Conservation (phyloP, 495 filamentous ascomycete genomes). For the Geoglossum glabrum region DNA sequence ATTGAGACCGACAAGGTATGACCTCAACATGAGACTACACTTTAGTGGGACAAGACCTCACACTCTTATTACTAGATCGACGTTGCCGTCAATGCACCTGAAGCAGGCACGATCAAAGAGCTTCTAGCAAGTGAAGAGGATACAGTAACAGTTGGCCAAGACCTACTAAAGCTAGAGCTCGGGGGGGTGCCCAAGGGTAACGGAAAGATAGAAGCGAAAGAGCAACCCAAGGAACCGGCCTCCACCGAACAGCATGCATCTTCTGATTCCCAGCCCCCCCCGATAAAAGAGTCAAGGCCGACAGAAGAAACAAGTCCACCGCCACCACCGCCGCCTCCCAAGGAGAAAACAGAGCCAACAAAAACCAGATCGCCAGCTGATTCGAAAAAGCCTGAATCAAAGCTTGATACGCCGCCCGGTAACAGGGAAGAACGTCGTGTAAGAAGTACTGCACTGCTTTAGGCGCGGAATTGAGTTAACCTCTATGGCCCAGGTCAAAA, state of each 20-base stretch:
- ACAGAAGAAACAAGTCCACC: conserved; percentile 12
- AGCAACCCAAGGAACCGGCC: conserved; percentile 40
- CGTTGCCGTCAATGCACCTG: conserved; percentile 84
- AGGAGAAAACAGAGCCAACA: conserved; percentile 12
- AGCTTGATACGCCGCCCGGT: conserved; percentile 25
- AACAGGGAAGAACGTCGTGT: conserved; percentile 79
- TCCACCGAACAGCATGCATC: conserved; percentile 33
- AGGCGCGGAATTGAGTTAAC: not conserved
- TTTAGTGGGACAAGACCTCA: not conserved
- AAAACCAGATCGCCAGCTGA: conserved; percentile 17
- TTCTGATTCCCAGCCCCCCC: conserved; percentile 28
- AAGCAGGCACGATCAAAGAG: conserved; percentile 79
- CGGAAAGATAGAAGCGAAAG: conserved; percentile 27
- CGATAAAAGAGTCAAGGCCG: conserved; percentile 20
- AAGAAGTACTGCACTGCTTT: conserved; percentile 15
- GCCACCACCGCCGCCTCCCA: conserved; percentile 12
- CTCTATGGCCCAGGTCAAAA: conserved; percentile 52
- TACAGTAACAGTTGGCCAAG: conserved; percentile 86
- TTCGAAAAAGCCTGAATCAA: conserved; percentile 15
- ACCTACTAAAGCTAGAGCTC: conserved; percentile 63
- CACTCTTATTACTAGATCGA: conserved; percentile 47
- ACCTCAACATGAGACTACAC: not conserved
- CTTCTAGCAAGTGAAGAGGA: conserved; percentile 87
- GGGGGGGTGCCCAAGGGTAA: conserved; percentile 40
- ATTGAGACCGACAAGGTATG: conserved; percentile 99